Percentiles rank a stretch among this genome's conserved stretches.
Evolutionary conservation across 257 asterid genomes (phyloP).

Genomic region (Salvia hispanica): DNA sequence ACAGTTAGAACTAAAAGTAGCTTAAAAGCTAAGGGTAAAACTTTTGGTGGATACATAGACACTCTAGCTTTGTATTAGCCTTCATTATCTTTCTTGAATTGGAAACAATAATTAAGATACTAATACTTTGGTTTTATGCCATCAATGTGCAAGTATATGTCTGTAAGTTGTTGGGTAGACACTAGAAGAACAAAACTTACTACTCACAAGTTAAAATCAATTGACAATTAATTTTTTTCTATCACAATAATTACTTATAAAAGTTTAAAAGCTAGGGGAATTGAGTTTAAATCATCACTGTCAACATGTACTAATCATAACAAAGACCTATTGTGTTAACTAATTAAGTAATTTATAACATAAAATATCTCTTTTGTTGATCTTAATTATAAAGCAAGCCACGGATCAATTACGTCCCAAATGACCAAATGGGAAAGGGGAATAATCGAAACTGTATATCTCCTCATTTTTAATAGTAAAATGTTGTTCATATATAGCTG

Average conservation of each 20-base stretch:
- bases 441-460: too few species aligned
- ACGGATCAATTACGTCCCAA: not conserved
- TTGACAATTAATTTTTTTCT: not conserved
- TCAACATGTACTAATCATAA: slow-evolving; percentile 2
- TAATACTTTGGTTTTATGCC: slow-evolving; percentile 16
- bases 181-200: not conserved
- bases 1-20: slow-evolving; percentile 57
- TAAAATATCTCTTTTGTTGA: not conserved
- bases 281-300: slow-evolving; percentile 3
- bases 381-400: not conserved
- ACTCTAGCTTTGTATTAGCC: slow-evolving; percentile 41
- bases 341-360: not conserved
- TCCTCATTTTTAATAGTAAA: too few species aligned
- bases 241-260: slow-evolving; percentile 6
- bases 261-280: slow-evolving; percentile 5
- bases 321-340: not conserved
- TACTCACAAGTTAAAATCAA: slow-evolving; percentile 9
- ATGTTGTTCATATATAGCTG: too few species aligned
- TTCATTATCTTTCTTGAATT: slow-evolving; percentile 51
- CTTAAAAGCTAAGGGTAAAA: slow-evolving; percentile 70
- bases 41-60: slow-evolving; percentile 31
- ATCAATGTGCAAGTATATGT: not conserved
- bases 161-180: slow-evolving; percentile 30
- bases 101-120: slow-evolving; percentile 37
- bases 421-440: not conserved